These are phyloP conservation scores for Curvularia hawaiiensis DNA, from an alignment of 2,329 filamentous ascomycete species.

Conservation along the genomic window DNA sequence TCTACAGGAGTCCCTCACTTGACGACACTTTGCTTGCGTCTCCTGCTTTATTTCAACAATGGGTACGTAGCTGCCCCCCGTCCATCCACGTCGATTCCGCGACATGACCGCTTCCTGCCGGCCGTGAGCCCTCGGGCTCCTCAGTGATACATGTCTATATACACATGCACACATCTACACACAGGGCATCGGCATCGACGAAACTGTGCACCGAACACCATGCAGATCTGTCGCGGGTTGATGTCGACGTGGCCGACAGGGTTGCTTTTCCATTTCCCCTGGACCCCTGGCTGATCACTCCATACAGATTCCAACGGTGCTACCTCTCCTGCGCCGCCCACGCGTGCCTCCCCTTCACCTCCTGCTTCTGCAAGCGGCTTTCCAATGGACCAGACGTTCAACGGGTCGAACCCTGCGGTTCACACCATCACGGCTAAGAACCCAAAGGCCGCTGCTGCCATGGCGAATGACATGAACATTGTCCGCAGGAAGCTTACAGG, in stretches of 20 bases:
- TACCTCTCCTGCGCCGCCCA: slow-evolving; percentile 48
- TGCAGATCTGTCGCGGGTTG: slow-evolving; percentile 21
- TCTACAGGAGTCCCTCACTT: slow-evolving; percentile 43
- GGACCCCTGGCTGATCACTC: slow-evolving; percentile 33
- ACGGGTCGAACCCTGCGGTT: slow-evolving; percentile 52
- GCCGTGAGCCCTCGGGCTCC: slow-evolving; percentile 14
- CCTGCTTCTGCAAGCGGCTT: slow-evolving; percentile 57
- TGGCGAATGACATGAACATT: slow-evolving; percentile 76
- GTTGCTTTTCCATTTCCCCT: slow-evolving; percentile 13
- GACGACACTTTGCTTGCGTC: slow-evolving; percentile 36
- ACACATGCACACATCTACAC: slow-evolving; percentile 11
- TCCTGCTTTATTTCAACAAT: slow-evolving; percentile 41
- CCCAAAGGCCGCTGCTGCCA: slow-evolving; percentile 61
- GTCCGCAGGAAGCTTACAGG: slow-evolving; percentile 97
- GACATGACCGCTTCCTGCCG: slow-evolving; percentile 16
- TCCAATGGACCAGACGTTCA: slow-evolving; percentile 63
- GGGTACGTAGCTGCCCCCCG: slow-evolving; percentile 42
- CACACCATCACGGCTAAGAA: slow-evolving; percentile 70
- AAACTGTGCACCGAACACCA: slow-evolving; percentile 16
- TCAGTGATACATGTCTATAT: slow-evolving; percentile 7
- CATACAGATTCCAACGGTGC: slow-evolving; percentile 54
- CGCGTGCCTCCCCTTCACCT: slow-evolving; percentile 55
- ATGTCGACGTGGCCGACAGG: slow-evolving; percentile 16
- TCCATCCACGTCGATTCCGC: slow-evolving; percentile 11
- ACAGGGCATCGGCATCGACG: slow-evolving; percentile 6